Percentiles rank a stretch among this genome's conserved stretches.
These are phyloP conservation scores for Skeletonema costatum DNA, from an alignment of 108 stramenopile genomes.

Conservation along the genomic window DNA sequence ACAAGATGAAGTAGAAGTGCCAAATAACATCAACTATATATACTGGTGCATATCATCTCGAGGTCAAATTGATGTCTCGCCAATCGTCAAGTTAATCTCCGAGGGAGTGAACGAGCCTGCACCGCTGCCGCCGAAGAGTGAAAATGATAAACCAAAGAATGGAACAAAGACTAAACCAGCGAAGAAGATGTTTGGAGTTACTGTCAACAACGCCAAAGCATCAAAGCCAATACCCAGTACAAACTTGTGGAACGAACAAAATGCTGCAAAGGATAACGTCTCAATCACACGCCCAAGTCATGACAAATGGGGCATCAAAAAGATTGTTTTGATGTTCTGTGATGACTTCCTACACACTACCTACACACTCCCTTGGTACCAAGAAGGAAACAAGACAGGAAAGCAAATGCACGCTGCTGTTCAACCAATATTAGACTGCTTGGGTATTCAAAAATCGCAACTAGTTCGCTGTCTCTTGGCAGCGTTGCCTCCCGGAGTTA, in stretches of 20 bases:
- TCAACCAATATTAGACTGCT: slow-evolving; percentile 74
- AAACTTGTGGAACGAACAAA: slow-evolving; percentile 78
- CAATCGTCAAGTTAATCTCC: slow-evolving; percentile 59
- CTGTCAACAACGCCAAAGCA: slow-evolving; percentile 1
- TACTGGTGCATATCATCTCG: slow-evolving; percentile 66
- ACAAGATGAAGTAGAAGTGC: slow-evolving; percentile 5
- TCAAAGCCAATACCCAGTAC: slow-evolving; percentile 32
- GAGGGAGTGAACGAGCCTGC: slow-evolving; percentile 68
- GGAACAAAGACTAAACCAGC: slow-evolving; percentile 13
- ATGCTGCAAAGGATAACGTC: slow-evolving; percentile 86
- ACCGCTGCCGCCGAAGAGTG: slow-evolving; percentile 6
- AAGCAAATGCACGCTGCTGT: slow-evolving; percentile 59
- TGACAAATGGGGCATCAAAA: slow-evolving; percentile 97
- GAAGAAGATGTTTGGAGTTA: slow-evolving; percentile 1
- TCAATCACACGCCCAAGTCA: slow-evolving; percentile 85
- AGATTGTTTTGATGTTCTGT: slow-evolving; percentile 94
- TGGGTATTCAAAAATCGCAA: slow-evolving; percentile 51
- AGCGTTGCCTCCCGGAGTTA: slow-evolving; percentile 90
- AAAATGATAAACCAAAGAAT: slow-evolving; percentile 25
- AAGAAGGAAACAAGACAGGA: slow-evolving; percentile 40
- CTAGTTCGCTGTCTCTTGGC: slow-evolving; percentile 93
- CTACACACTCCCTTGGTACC: slow-evolving; percentile 93
- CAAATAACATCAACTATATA: slow-evolving; percentile 18
- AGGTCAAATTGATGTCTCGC: slow-evolving; percentile 65
- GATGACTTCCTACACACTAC: slow-evolving; percentile 93